phyloP scores from a whole-genome alignment of 129 eudicot genomes.

The Flaveria ramosissima region DNA sequence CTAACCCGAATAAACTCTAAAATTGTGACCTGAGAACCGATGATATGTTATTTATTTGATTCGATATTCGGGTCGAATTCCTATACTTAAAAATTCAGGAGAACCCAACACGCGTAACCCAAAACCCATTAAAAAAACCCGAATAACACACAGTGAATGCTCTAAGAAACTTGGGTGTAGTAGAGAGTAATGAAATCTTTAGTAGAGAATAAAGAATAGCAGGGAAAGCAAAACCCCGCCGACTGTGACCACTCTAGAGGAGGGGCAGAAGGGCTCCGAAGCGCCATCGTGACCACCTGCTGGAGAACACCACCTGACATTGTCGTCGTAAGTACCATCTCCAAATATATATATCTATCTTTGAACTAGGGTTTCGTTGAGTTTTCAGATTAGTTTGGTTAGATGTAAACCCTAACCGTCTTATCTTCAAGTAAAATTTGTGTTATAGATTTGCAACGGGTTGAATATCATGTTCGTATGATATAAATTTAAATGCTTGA shows the following conservation, averaged over 20 bases:
- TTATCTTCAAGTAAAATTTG: background rate
- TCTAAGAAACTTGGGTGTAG: background rate
- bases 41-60: too few species aligned
- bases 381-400: background rate
- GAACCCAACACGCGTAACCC: too few species aligned
- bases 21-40: too few species aligned
- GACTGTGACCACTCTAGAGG: background rate
- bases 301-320: background rate
- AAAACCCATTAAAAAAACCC: too few species aligned
- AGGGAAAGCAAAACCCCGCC: too few species aligned
- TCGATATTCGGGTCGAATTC: too few species aligned
- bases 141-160: too few species aligned
- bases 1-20: too few species aligned
- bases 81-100: too few species aligned
- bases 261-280: background rate
- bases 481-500: too few species aligned
- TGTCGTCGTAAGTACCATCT: constrained; percentile 4
- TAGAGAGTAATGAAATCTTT: background rate
- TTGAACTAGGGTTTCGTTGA: background rate
- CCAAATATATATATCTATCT: background rate
- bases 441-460: background rate
- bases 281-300: background rate
- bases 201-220: background rate
- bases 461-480: background rate
- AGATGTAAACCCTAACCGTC: background rate